A percentile compares a stretch with the other conserved stretches of the same genome.
phyloP scores from a whole-genome alignment of 768 basidiomycete species.

The Agaricus blazei region DNA sequence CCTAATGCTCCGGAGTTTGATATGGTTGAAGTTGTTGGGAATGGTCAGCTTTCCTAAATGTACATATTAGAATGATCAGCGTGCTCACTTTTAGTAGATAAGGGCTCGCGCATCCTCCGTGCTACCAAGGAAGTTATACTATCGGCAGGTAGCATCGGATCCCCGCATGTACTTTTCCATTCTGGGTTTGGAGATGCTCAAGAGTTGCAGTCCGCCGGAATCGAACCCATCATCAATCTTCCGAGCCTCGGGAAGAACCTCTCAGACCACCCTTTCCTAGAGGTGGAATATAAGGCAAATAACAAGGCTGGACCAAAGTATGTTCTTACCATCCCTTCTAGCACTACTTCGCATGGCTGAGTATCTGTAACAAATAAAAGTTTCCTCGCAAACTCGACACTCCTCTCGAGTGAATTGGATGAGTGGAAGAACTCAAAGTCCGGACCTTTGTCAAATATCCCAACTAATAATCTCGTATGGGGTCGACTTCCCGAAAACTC shows the following conservation, averaged over 20 bases:
- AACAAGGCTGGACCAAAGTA: not conserved
- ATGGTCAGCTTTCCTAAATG: not conserved
- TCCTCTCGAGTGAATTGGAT: conserved; percentile 7
- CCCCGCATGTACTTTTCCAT: conserved; percentile 14
- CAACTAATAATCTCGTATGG: conserved; percentile 16
- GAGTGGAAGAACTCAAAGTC: conserved; percentile 11
- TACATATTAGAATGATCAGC: not conserved
- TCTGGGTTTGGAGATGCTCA: conserved; percentile 14
- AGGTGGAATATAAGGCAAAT: conserved; percentile 11
- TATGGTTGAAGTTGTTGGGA: not conserved
- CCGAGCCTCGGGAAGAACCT: conserved; percentile 26
- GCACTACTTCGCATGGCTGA: no score
- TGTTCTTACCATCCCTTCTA: not conserved
- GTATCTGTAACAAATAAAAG: not conserved
- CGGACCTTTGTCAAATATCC: conserved; percentile 11
- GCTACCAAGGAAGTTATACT: conserved; percentile 12
- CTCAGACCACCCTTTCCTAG: conserved; percentile 20
- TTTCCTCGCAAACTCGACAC: not conserved
- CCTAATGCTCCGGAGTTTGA: not conserved
- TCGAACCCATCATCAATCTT: conserved; percentile 19
- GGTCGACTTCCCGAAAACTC: conserved; percentile 14
- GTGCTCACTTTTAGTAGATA: not conserved
- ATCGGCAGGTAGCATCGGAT: conserved; percentile 10
- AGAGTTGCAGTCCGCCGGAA: conserved; percentile 13
- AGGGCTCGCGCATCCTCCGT: not conserved